phyloP scores from a whole-genome alignment of 2,329 filamentous ascomycete species.

The Ceratocystis colombiana region DNA sequence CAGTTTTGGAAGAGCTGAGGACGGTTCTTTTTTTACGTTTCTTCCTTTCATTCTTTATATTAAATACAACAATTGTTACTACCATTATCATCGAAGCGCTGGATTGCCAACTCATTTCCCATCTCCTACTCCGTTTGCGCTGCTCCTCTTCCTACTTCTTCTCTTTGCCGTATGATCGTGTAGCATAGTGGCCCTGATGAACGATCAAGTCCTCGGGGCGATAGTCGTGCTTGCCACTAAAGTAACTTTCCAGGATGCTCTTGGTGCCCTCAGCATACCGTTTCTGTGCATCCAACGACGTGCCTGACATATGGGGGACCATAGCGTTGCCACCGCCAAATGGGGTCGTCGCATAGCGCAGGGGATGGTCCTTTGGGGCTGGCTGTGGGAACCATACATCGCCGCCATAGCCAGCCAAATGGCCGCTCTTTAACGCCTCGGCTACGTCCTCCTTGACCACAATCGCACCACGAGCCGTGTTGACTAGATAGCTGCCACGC shows the following conservation, averaged over 20 bases:
- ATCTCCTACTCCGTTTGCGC: conserved; percentile 37
- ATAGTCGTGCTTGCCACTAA: conserved; percentile 81
- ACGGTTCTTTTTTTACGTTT: background rate
- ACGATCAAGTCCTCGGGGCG: conserved; percentile 84
- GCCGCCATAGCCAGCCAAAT: conserved; percentile 80
- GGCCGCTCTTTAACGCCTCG: conserved; percentile 79
- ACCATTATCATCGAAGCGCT: background rate
- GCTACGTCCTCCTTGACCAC: conserved; percentile 99
- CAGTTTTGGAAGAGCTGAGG: conserved; percentile 46
- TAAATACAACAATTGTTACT: conserved; percentile 11
- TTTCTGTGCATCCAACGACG: conserved; percentile 94
- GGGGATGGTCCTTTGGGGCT: conserved; percentile 81
- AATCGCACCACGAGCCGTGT: conserved; percentile 97
- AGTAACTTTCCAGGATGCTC: conserved; percentile 84
- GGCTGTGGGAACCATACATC: conserved; percentile 98
- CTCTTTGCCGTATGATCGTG: conserved; percentile 75
- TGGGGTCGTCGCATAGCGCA: conserved; percentile 86
- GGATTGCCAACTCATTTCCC: background rate
- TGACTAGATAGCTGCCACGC: conserved; percentile 93
- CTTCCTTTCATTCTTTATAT: background rate
- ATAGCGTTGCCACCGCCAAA: conserved; percentile 97
- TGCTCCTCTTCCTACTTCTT: conserved; percentile 16
- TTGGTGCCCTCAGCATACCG: conserved; percentile 82
- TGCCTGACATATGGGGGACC: conserved; percentile 98
- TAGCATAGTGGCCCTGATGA: conserved; percentile 80